Conservation (phyloP, 192 early-diverging fungal species). For the Coemansia sp. region DNA sequence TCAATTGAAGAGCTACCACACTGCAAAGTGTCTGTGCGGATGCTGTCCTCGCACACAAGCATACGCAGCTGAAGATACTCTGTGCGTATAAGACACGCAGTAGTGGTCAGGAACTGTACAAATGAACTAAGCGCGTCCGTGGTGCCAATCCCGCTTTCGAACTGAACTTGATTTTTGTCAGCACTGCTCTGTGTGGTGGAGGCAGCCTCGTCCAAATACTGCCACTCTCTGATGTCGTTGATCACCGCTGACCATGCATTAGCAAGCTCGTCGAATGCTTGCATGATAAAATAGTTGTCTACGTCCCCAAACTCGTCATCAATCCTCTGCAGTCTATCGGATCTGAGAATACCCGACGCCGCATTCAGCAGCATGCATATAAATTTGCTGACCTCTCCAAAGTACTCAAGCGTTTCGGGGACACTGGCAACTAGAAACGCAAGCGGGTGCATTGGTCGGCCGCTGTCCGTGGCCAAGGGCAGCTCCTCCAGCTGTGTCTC, state of each 20-base stretch:
- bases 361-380: slow-evolving; percentile 45
- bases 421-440: slow-evolving; percentile 36
- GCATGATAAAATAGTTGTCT: slow-evolving; percentile 56
- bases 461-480: slow-evolving; percentile 18
- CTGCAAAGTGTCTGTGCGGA: slow-evolving; percentile 12
- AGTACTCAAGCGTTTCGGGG: slow-evolving; percentile 46
- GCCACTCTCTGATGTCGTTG: slow-evolving; percentile 40
- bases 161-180: neutral
- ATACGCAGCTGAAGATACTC: slow-evolving; percentile 53
- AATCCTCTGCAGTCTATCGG: slow-evolving; percentile 28
- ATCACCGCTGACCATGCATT: slow-evolving; percentile 49
- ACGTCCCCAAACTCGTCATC: slow-evolving; percentile 54
- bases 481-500: slow-evolving; percentile 48
- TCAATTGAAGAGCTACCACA: slow-evolving; percentile 24
- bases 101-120: slow-evolving; percentile 36
- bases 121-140: slow-evolving; percentile 31
- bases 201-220: slow-evolving; percentile 23
- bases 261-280: slow-evolving; percentile 55
- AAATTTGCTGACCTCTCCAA: slow-evolving; percentile 46
- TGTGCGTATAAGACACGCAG: slow-evolving; percentile 43
- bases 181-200: neutral
- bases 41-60: slow-evolving; percentile 47
- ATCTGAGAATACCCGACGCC: slow-evolving; percentile 32
- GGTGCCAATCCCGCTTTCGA: neutral
- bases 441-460: slow-evolving; percentile 31